Base-by-base conservation (phyloP, 78 protist species). In the Corallochytrium limacisporum region DNA sequence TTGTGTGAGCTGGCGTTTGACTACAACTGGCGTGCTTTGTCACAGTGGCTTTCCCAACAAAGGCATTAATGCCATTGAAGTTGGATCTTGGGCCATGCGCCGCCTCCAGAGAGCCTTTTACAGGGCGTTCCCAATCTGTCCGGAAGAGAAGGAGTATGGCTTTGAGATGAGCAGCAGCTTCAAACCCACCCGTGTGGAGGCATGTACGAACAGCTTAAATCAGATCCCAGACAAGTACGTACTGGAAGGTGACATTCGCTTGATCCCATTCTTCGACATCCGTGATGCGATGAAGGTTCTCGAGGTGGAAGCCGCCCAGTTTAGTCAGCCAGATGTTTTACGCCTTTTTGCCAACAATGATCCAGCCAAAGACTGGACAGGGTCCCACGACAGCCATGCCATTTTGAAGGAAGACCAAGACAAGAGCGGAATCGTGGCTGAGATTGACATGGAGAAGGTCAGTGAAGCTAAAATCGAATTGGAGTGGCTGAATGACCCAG, bases 31-130 rank as follows among this genome's bases (percentile, higher is more conserved):
- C 26, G 62, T 75, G 50, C 51, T 62, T 37, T 69, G 62, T 61
- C 87, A 81, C 71, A 37, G 62, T 43, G 87, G 83, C 37, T 51
- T 81, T 32, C 87, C 87, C 37, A 26, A 71, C 13, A 48, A 62
- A 36, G 60, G 22, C 6, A 61, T 74, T 2, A 81, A 81, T 40
- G 24, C 81, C 18, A 26, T 69, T 1, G 78, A 75, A 22, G 39
- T 74, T 31, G 77, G 46, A 24, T 69, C 32, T 16, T 74, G 74
- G 49, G 81, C 86, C 13, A 36, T 46, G 29, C 74, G 69, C 1
- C 73, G 50, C 33, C 42, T 81, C 35, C 81, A 75, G 74, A 32
- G 37, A 26, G 55, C 67, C 43, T 81, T 81, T 77, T 74, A 81
- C 38, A 48, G 9, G 9, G 71, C 43, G 38, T 81, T 74, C 81